Percentiles rank a stretch among this genome's conserved stretches.
Evolutionary conservation across 768 basidiomycete genomes (phyloP).

Genomic region (Suillus paluster): DNA sequence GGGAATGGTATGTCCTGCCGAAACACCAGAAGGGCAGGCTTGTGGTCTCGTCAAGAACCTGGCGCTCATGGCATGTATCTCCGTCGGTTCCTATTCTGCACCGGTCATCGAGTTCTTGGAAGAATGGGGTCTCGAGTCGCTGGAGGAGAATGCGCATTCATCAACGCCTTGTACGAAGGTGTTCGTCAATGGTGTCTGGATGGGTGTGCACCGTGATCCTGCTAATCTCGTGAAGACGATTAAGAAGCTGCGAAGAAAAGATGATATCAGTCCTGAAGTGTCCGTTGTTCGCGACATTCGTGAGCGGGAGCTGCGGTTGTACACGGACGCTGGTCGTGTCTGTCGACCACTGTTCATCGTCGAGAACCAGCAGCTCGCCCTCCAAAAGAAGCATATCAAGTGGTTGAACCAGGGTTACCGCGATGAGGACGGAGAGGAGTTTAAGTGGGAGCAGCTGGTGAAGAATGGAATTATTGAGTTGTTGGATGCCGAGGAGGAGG

Average conservation of each 20-base stretch:
- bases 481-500: constrained; percentile 98
- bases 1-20: constrained; percentile 99
- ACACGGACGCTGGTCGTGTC: constrained; percentile 96
- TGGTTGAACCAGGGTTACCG: constrained; percentile 64
- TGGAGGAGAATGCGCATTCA: constrained; percentile 92
- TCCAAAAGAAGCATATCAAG: constrained; percentile 85
- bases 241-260: constrained; percentile 89
- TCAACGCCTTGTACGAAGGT: constrained; percentile 90
- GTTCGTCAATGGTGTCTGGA: constrained; percentile 99
- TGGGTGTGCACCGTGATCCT: constrained; percentile 97
- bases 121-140: constrained; percentile 95
- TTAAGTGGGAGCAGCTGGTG: constrained; percentile 85
- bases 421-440: constrained; percentile 62
- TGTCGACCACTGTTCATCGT: constrained; percentile 98
- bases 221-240: constrained; percentile 91
- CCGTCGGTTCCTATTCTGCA: constrained; percentile 93
- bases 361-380: constrained; percentile 81
- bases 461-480: constrained; percentile 91
- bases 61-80: constrained; percentile 96
- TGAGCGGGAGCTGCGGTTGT: constrained; percentile 91
- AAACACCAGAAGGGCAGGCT: constrained; percentile 99
- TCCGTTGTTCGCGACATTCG: constrained; percentile 98
- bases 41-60: constrained; percentile 99
- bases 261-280: constrained; percentile 95
- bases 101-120: constrained; percentile 98